A percentile compares a stretch with the other conserved stretches of the same genome.
Evolutionary conservation across 345 rosid genomes (phyloP).

Genomic region (Acer negundo): DNA sequence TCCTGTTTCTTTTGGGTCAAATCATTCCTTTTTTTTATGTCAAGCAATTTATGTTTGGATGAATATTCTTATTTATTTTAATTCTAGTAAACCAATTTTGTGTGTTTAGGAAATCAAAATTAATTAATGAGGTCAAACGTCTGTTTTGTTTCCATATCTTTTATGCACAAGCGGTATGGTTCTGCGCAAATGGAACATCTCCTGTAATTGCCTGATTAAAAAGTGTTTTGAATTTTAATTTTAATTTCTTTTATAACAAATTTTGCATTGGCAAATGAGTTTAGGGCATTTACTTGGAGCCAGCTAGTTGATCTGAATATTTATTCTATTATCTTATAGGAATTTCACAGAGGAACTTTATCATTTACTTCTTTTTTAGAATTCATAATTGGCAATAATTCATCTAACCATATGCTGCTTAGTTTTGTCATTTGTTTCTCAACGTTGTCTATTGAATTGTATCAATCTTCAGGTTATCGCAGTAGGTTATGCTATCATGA

Average conservation of each 20-base stretch:
- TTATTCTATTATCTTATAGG: not conserved
- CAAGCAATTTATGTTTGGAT: not conserved
- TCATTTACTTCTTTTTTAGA: not conserved
- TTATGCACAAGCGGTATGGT: no score
- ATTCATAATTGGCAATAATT: not conserved
- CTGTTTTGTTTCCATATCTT: no score
- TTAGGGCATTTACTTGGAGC: not conserved
- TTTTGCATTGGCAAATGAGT: not conserved
- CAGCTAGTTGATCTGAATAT: not conserved
- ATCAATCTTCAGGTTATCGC: constrained; percentile 56
- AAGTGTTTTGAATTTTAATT: not conserved
- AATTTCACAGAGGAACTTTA: not conserved
- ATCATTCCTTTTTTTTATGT: not conserved
- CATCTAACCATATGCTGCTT: not conserved
- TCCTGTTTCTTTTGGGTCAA: not conserved
- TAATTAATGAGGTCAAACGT: no score
- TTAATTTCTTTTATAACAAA: constrained; percentile 1
- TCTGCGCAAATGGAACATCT: no score
- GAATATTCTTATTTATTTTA: no score
- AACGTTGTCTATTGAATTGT: not conserved
- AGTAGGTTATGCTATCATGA: constrained; percentile 63
- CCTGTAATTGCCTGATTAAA: not conserved
- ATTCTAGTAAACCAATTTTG: no score
- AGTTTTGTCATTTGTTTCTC: not conserved
- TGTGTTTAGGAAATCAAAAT: no score